phyloP scores from a whole-genome alignment of 345 rosid genomes.

The Salix brachista region DNA sequence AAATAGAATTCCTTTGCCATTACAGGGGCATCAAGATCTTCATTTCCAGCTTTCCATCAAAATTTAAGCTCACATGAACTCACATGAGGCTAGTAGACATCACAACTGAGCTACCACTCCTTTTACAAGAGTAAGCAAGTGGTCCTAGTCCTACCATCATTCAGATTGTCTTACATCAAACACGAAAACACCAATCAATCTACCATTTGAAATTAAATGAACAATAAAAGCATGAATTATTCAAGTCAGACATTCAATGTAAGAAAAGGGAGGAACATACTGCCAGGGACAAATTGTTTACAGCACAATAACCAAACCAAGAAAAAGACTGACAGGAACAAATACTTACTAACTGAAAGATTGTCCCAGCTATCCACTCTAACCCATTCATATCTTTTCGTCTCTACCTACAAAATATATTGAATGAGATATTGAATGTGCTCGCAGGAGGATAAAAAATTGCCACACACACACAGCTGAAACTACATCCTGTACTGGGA shows the following conservation, averaged over 20 bases:
- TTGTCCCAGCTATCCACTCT: slow-evolving; percentile 67
- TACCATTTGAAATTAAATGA: not conserved
- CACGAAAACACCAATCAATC: not conserved
- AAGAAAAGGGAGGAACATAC: not conserved
- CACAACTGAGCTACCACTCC: not conserved
- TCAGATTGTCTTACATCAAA: not conserved
- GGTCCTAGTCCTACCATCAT: not conserved
- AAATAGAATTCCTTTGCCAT: not conserved
- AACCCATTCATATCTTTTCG: slow-evolving; percentile 51
- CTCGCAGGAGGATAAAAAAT: not conserved
- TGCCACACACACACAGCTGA: not conserved
- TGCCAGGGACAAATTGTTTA: not conserved
- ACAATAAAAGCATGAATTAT: not conserved
- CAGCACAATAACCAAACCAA: not conserved
- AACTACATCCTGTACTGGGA: not conserved
- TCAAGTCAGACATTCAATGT: not conserved
- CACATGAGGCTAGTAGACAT: not conserved
- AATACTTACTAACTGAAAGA: slow-evolving; percentile 43
- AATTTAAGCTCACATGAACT: not conserved
- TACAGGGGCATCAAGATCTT: not conserved
- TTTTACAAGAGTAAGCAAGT: not conserved
- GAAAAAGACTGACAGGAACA: not conserved
- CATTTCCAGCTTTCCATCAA: not conserved
- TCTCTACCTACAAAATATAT: slow-evolving; percentile 50
- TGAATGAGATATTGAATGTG: not conserved